Base-by-base conservation (phyloP, 2,329 filamentous ascomycete genomes). In the Cercospora brassicicola region DNA sequence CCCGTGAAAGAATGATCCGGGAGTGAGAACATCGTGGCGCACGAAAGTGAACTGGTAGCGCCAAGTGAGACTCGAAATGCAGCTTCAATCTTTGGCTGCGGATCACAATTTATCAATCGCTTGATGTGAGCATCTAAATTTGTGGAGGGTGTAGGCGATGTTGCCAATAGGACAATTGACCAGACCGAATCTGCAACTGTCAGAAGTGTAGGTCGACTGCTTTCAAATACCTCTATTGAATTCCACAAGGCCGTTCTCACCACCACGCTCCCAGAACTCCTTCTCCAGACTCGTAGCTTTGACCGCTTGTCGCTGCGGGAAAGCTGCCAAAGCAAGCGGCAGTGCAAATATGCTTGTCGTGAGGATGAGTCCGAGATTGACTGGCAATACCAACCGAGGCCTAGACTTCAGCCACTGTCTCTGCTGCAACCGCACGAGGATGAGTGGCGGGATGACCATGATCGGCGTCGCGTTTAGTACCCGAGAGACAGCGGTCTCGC, bases 381-480 rank as follows among this genome's bases (percentile, higher is more conserved):
- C 83, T 0, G 94, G 93, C 66, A 91, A 83, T 10, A 92, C 91
- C 80, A 94, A 84, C 67, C 89, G 85, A 6, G 94, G 95, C 72
- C 92, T 87, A 70, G 85, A 84, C 82, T 89, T 89, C 74, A 98
- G 81, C 93, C 93, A 98, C 68, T 90, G 85, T 62, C 89, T 91
- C 80, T 89, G 87, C 85, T 99, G 94, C 74, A 99, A 83, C 73
- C 89, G 86, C 62, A 98, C 91, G 64, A 99, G 86, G 26, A 96
- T 82, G 78, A 99, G 84, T 23, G 95, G 93, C 51, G 95, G 95
- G 56, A 99, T 84, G 13, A 96, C 93, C 95, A 99, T 99, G 82
- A 99, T 95, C 10, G 95, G 95, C 11, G 92, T 96, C 69, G 93
- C 91, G 81, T 98, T 99, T 75, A 98, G 85, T 68, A 98, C 94